Evolutionary conservation across 495 filamentous ascomycete species (phyloP).

Genomic region (Entonaema liquescens): DNA sequence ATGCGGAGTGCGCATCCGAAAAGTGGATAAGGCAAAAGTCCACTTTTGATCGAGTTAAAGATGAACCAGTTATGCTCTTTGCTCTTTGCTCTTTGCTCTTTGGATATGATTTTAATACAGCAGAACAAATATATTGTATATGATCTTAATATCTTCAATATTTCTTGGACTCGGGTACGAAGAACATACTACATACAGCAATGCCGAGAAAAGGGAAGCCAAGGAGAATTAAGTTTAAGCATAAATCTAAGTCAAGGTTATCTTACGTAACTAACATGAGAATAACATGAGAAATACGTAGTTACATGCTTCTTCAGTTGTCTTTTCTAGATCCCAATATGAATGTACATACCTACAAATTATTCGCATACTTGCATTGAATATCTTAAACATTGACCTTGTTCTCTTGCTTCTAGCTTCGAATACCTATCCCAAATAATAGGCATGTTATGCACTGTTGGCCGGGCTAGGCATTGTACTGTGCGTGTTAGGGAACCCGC

Average conservation of each 20-base stretch:
- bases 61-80: constrained; percentile 9
- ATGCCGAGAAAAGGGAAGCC: background rate
- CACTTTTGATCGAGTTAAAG: background rate
- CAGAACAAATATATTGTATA: constrained; percentile 3
- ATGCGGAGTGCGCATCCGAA: constrained; percentile 28
- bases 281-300: background rate
- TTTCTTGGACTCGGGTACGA: background rate
- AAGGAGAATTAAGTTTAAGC: constrained; percentile 33
- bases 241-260: constrained; percentile 18
- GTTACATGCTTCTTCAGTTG: background rate
- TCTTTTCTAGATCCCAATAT: too few relatives aligned
- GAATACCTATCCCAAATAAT: constrained; percentile 18
- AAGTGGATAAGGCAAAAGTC: constrained; percentile 26
- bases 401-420: constrained; percentile 18
- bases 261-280: too few relatives aligned
- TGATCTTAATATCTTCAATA: background rate
- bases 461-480: constrained; percentile 1
- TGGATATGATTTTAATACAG: background rate
- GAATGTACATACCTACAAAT: background rate
- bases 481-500: constrained; percentile 36
- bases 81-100: background rate
- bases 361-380: too few relatives aligned
- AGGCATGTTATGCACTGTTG: constrained; percentile 32
- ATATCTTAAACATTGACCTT: background rate
- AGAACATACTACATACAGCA: background rate